Conservation (phyloP, 2,329 filamentous ascomycete species). For the Colletotrichum phormii region DNA sequence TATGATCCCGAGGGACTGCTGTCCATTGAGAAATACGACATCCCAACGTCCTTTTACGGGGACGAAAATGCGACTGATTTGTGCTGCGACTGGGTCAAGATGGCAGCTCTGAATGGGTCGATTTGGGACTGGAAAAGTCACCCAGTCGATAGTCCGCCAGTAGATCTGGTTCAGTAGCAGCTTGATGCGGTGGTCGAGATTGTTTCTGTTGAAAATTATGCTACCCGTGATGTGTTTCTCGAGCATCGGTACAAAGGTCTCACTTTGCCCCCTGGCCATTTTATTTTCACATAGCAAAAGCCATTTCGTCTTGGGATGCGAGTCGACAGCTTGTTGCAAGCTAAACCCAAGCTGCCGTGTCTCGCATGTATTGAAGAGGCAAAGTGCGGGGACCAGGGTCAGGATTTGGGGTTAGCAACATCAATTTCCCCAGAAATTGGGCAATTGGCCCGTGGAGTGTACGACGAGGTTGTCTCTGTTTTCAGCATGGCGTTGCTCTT, state of each 20-base stretch:
- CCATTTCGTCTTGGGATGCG: background rate
- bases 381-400: background rate
- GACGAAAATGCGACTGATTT: constrained; percentile 50
- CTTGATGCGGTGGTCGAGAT: too few species aligned
- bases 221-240: too few species aligned
- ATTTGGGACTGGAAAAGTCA: constrained; percentile 50
- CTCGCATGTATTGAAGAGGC: background rate
- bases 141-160: background rate
- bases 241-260: too few species aligned
- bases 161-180: background rate
- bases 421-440: background rate
- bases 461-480: background rate
- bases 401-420: background rate
- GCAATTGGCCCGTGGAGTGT: background rate
- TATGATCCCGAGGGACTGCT: constrained; percentile 51
- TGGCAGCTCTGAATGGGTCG: constrained; percentile 53
- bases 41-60: constrained; percentile 53
- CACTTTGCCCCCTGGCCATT: too few species aligned
- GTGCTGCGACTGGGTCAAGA: constrained; percentile 55
- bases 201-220: too few species aligned
- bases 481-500: background rate
- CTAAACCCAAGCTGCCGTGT: background rate
- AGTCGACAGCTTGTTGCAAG: background rate
- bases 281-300: too few species aligned
- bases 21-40: constrained; percentile 52